Conservation (phyloP, 306 rosid species). For the Trichosanthes truncata region DNA sequence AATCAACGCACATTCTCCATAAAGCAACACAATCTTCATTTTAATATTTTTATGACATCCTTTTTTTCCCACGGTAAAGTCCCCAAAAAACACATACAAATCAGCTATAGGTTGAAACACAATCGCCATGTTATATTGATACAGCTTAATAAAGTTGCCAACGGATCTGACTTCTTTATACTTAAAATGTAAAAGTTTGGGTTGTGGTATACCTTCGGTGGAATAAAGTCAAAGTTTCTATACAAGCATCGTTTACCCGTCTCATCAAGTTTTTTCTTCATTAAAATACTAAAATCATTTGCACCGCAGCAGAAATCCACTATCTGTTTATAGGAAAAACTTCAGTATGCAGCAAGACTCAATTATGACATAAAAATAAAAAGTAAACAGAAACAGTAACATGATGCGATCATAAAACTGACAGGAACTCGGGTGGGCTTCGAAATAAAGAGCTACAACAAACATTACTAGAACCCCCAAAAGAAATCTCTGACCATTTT, state of each 20-base stretch:
- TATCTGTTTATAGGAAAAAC: slow-evolving; percentile 39
- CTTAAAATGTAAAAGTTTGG: background rate
- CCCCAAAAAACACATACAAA: background rate
- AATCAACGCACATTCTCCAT: background rate
- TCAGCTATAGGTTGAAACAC: background rate
- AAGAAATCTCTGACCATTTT: background rate
- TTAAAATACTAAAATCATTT: slow-evolving; percentile 72
- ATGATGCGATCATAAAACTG: background rate
- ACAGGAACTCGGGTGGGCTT: background rate
- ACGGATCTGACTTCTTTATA: background rate
- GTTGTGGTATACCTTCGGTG: slow-evolving; percentile 55
- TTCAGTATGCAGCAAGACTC: slow-evolving; percentile 17
- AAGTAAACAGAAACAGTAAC: background rate
- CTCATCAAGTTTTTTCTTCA: slow-evolving; percentile 80
- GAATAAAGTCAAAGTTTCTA: slow-evolving; percentile 71
- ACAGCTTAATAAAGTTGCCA: background rate
- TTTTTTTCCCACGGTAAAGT: background rate
- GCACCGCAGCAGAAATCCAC: slow-evolving; percentile 98
- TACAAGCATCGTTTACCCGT: slow-evolving; percentile 61
- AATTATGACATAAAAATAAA: background rate
- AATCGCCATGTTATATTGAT: background rate
- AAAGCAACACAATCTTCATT: background rate
- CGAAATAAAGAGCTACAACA: background rate
- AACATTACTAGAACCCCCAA: background rate
- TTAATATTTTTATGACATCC: background rate